Conservation (phyloP, 2,329 filamentous ascomycete species). For the Penicillium digitatum region DNA sequence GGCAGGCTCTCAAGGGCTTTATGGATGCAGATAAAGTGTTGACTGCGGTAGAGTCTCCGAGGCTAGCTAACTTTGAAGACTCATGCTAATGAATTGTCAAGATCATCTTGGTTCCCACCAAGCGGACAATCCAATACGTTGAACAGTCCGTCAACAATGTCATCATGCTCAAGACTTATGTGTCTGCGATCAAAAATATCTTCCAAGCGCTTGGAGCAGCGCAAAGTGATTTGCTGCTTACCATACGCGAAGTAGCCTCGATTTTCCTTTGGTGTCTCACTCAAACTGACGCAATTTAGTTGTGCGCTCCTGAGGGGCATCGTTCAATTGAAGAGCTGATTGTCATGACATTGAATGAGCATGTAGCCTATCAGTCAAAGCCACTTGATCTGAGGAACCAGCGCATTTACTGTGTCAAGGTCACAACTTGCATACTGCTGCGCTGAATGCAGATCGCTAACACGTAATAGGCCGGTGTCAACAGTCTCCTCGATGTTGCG, state of each 20-base stretch:
- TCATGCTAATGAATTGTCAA: conserved; percentile 34
- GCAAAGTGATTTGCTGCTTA: conserved; percentile 60
- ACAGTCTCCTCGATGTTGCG: conserved; percentile 81
- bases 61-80: not conserved
- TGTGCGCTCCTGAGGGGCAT: conserved; percentile 64
- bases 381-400: conserved; percentile 87
- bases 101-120: conserved; percentile 71
- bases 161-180: conserved; percentile 79
- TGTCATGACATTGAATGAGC: conserved; percentile 67
- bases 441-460: conserved; percentile 16
- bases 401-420: conserved; percentile 81
- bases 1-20: conserved; percentile 70
- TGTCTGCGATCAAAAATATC: conserved; percentile 63
- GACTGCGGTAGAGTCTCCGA: conserved; percentile 56
- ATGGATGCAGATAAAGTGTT: conserved; percentile 76
- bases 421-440: conserved; percentile 26
- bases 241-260: conserved; percentile 57
- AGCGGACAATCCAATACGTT: conserved; percentile 61
- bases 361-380: conserved; percentile 71
- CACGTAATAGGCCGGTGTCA: conserved; percentile 63
- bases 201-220: conserved; percentile 65
- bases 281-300: conserved; percentile 31
- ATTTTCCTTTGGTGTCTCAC: not conserved
- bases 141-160: conserved; percentile 84
- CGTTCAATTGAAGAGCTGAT: conserved; percentile 62